Percentiles rank a stretch among this genome's conserved stretches.
Evolutionary conservation across 306 rosid species (phyloP).

Genomic region (Cucumis hystrix): DNA sequence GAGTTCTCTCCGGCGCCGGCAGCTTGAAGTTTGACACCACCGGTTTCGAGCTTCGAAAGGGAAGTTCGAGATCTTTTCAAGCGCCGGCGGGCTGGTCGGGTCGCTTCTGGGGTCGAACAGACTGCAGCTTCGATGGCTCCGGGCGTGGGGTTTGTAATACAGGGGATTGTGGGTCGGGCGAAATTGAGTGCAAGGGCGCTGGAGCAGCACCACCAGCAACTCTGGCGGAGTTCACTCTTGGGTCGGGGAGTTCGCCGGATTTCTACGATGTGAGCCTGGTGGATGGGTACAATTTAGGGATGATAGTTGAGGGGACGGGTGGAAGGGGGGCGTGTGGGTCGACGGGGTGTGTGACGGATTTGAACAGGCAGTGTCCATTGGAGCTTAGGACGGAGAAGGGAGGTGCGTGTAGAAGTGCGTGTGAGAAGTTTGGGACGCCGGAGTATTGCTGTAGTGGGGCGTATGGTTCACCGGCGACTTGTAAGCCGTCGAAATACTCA

Average conservation of each 20-base stretch:
- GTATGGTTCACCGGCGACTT: slow-evolving; percentile 30
- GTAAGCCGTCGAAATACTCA: slow-evolving; percentile 43
- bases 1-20: slow-evolving; percentile 32
- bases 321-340: slow-evolving; percentile 33
- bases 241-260: slow-evolving; percentile 32
- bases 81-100: slow-evolving; percentile 70
- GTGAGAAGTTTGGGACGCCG: slow-evolving; percentile 43
- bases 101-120: slow-evolving; percentile 60
- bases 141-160: slow-evolving; percentile 38
- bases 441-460: slow-evolving; percentile 57
- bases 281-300: slow-evolving; percentile 52
- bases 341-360: slow-evolving; percentile 43
- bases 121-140: slow-evolving; percentile 36
- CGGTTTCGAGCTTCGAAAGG: slow-evolving; percentile 33
- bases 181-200: slow-evolving; percentile 37
- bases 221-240: slow-evolving; percentile 59
- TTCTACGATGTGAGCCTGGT: slow-evolving; percentile 64
- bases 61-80: slow-evolving; percentile 26
- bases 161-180: slow-evolving; percentile 51
- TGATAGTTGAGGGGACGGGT: slow-evolving; percentile 35
- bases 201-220: slow-evolving; percentile 55
- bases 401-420: slow-evolving; percentile 49
- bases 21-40: slow-evolving; percentile 41
- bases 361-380: slow-evolving; percentile 37
- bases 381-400: slow-evolving; percentile 36